phyloP scores from a whole-genome alignment of 1,139 yeast genomes.

The Candida neerlandica region DNA sequence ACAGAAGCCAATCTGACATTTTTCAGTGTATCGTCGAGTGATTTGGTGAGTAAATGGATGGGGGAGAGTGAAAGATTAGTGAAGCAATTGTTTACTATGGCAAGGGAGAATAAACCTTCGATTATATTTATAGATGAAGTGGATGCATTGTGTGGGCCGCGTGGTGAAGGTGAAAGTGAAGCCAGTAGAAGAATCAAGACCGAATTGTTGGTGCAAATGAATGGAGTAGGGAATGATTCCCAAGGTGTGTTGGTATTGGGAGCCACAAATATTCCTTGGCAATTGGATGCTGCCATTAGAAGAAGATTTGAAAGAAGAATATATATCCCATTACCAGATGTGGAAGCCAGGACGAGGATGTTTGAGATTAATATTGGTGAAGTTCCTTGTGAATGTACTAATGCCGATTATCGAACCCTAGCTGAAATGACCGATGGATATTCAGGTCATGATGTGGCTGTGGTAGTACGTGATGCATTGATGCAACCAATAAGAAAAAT shows the following conservation, averaged over 20 bases:
- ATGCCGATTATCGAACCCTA: conserved; percentile 72
- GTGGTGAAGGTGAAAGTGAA: conserved; percentile 98
- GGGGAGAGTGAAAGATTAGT: conserved; percentile 97
- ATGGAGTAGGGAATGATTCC: conserved; percentile 96
- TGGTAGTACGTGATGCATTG: conserved; percentile 93
- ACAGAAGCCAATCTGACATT: conserved; percentile 97
- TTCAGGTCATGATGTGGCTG: conserved; percentile 97
- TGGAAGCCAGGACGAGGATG: conserved; percentile 88
- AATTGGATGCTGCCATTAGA: conserved; percentile 94
- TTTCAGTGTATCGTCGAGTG: conserved; percentile 92
- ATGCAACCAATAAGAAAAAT: conserved; percentile 98
- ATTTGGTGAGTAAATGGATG: conserved; percentile 97
- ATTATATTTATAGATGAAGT: conserved; percentile 97
- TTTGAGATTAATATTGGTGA: conserved; percentile 91
- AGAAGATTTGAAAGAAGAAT: conserved; percentile 96
- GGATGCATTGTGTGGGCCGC: conserved; percentile 95
- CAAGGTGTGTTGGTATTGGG: conserved; percentile 93
- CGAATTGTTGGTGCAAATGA: conserved; percentile 95
- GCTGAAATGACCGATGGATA: conserved; percentile 97
- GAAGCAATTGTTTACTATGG: conserved; percentile 92
- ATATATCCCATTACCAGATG: conserved; percentile 92
- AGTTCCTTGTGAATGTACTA: conserved; percentile 78
- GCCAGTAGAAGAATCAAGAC: conserved; percentile 96
- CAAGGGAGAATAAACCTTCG: conserved; percentile 92
- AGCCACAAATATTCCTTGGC: conserved; percentile 99